phyloP scores from a whole-genome alignment of 2,329 filamentous ascomycete species.

The Lomentospora prolificans region DNA sequence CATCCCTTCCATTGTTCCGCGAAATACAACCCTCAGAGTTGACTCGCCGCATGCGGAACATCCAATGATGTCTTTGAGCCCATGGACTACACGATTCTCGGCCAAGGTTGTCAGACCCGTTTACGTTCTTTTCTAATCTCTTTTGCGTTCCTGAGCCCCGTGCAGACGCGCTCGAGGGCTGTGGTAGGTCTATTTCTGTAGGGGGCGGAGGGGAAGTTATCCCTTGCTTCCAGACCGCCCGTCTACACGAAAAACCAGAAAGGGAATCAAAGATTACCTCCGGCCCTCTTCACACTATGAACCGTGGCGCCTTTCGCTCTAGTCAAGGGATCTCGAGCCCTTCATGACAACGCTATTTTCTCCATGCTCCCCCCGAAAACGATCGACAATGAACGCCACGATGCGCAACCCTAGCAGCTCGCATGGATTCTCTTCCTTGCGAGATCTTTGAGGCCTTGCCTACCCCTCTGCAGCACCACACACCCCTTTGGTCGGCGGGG shows the following conservation, averaged over 20 bases:
- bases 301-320: neutral
- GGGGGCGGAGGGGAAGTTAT: neutral
- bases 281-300: neutral
- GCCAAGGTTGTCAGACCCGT: neutral
- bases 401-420: neutral
- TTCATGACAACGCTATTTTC: neutral
- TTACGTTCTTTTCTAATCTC: neutral
- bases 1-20: conserved; percentile 11
- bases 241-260: neutral
- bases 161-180: neutral
- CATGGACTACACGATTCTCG: neutral
- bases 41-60: conserved; percentile 1
- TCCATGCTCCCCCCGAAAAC: neutral
- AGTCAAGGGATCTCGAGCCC: neutral
- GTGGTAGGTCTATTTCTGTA: conserved; percentile 3
- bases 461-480: neutral
- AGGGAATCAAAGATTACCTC: neutral
- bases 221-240: conserved; percentile 8
- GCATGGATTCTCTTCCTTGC: neutral
- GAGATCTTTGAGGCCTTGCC: neutral
- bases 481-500: neutral
- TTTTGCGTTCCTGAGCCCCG: conserved; percentile 7
- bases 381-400: neutral
- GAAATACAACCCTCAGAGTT: neutral
- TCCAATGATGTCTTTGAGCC: neutral